Conservation (phyloP, 495 filamentous ascomycete genomes). For the Cercophora newfieldiana region DNA sequence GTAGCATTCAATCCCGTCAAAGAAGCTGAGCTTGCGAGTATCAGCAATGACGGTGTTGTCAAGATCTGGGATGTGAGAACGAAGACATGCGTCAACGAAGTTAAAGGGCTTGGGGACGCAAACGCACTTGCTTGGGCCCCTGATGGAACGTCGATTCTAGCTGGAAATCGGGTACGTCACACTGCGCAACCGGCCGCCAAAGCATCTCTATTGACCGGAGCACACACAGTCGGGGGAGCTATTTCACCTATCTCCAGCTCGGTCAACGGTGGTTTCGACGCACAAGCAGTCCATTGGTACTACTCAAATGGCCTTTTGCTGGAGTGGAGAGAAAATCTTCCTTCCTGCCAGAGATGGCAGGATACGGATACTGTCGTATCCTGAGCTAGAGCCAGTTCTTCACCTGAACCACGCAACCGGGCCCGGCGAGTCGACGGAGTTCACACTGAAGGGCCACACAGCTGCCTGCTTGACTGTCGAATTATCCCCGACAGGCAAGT, state of each 20-base stretch:
- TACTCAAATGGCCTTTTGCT: slow-evolving; percentile 81
- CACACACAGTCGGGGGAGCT: slow-evolving; percentile 66
- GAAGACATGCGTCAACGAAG: slow-evolving; percentile 72
- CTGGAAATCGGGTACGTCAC: slow-evolving; percentile 75
- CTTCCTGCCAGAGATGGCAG: slow-evolving; percentile 80
- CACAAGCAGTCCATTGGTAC: slow-evolving; percentile 74
- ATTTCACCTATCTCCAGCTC: slow-evolving; percentile 60
- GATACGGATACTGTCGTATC: slow-evolving; percentile 78
- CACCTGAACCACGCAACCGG: slow-evolving; percentile 38
- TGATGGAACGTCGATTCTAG: slow-evolving; percentile 78
- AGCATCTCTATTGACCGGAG: neutral
- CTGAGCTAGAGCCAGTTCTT: slow-evolving; percentile 53
- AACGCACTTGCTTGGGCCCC: slow-evolving; percentile 85
- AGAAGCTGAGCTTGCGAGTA: slow-evolving; percentile 85
- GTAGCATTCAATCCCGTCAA: slow-evolving; percentile 87
- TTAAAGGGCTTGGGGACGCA: slow-evolving; percentile 79
- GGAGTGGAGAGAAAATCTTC: slow-evolving; percentile 70
- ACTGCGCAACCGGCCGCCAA: too few relatives aligned
- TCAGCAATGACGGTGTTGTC: slow-evolving; percentile 80
- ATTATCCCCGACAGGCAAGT: slow-evolving; percentile 72
- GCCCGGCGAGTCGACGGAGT: slow-evolving; percentile 44
- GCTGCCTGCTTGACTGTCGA: slow-evolving; percentile 71
- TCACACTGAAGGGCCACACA: slow-evolving; percentile 79
- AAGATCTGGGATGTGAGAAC: slow-evolving; percentile 92
- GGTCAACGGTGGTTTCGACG: slow-evolving; percentile 54